Conservation (phyloP, 306 rosid genomes). For the Herpetospermum pedunculosum region DNA sequence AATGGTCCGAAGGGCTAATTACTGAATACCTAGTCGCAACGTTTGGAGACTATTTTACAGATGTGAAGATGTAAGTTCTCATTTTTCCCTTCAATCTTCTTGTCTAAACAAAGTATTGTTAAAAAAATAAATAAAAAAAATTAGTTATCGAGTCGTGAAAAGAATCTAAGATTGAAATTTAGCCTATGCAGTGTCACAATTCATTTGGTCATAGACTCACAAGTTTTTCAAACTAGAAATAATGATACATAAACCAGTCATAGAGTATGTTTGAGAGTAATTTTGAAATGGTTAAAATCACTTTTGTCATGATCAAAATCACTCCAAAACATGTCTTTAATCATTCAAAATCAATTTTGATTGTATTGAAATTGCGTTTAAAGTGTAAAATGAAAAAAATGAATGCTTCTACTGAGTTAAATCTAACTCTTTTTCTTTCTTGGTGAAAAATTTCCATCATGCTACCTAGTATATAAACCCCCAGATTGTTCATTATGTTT, state of each 20-base stretch:
- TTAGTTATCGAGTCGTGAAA: not conserved
- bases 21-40: slow-evolving; percentile 94
- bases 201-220: not conserved
- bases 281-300: too few relatives aligned
- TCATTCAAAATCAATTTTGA: too few relatives aligned
- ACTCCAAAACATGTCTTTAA: too few relatives aligned
- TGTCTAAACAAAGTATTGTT: not conserved
- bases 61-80: slow-evolving; percentile 75
- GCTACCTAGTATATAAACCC: not conserved
- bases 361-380: too few relatives aligned
- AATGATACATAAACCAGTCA: too few relatives aligned
- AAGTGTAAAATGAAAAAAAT: too few relatives aligned
- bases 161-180: not conserved
- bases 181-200: not conserved
- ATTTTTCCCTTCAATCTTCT: slow-evolving; percentile 10
- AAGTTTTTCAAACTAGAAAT: not conserved
- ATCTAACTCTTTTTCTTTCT: not conserved
- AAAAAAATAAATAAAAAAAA: not conserved
- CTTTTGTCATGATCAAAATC: too few relatives aligned
- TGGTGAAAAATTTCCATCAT: not conserved
- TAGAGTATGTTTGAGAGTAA: too few relatives aligned
- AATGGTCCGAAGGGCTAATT: slow-evolving; percentile 88
- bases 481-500: not conserved
- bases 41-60: slow-evolving; percentile 85
- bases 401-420: too few relatives aligned